A percentile compares a stretch with the other conserved stretches of the same genome.
Conservation (phyloP, 345 rosid genomes). For the Aquilaria malaccensis region DNA sequence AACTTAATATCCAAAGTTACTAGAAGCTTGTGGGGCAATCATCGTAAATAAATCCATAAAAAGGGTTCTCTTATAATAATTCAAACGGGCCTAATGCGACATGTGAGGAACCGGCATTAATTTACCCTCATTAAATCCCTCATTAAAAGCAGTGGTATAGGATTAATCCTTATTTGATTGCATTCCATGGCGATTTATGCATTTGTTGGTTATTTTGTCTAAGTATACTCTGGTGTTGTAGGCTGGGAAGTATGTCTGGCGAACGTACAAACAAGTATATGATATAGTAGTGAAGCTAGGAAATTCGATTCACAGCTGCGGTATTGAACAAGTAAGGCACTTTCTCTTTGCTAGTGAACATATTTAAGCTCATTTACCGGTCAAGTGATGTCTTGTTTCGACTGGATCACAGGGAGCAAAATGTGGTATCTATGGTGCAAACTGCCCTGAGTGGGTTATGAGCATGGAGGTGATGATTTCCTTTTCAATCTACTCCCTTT, state of each 20-base stretch:
- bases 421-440: conserved; percentile 83
- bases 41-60: no score
- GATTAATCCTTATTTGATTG: not conserved
- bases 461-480: conserved; percentile 70
- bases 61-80: no score
- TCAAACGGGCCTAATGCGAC: no score
- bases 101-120: no score
- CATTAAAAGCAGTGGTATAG: no score
- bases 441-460: conserved; percentile 70
- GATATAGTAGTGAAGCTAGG: conserved; percentile 67
- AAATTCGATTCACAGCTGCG: conserved; percentile 60
- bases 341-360: not conserved
- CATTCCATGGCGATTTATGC: not conserved
- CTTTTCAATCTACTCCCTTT: not conserved
- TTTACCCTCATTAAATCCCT: no score
- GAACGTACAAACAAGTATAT: conserved; percentile 61
- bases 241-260: conserved; percentile 77
- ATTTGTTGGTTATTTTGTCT: not conserved
- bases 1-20: no score
- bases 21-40: no score
- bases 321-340: conserved; percentile 48
- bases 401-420: conserved; percentile 44
- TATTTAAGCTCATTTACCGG: not conserved
- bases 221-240: conserved; percentile 11
- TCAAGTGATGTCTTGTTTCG: not conserved